Percentiles rank a stretch among this genome's conserved stretches.
Evolutionary conservation across 2,329 filamentous ascomycete species (phyloP).

Genomic region (Calonectria crousiana): DNA sequence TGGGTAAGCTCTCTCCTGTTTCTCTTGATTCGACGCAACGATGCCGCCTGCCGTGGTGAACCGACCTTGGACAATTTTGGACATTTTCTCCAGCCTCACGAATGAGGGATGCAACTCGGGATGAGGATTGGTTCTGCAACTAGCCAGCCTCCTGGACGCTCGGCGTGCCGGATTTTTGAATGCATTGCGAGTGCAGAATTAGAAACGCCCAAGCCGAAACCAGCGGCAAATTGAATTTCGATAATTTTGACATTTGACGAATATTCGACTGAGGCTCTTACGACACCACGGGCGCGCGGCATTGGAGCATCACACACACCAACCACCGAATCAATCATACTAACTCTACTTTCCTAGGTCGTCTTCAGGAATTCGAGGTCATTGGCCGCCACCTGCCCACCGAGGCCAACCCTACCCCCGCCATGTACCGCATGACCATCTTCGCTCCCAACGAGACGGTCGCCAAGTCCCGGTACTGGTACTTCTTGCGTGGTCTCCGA

Average conservation of each 20-base stretch:
- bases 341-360: slow-evolving; percentile 73
- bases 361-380: slow-evolving; percentile 99
- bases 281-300: slow-evolving; percentile 20
- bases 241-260: slow-evolving; percentile 16
- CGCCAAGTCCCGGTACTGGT: slow-evolving; percentile 99
- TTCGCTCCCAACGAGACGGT: slow-evolving; percentile 98
- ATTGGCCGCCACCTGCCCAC: slow-evolving; percentile 99
- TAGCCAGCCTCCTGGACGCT: neutral
- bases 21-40: slow-evolving; percentile 36
- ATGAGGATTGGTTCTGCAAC: slow-evolving; percentile 21
- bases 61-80: slow-evolving; percentile 38
- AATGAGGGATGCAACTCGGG: slow-evolving; percentile 3
- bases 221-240: neutral
- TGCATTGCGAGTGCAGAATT: neutral
- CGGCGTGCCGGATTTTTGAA: neutral
- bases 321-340: slow-evolving; percentile 37
- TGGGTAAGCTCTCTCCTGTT: slow-evolving; percentile 66
- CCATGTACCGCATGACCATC: slow-evolving; percentile 99
- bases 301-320: slow-evolving; percentile 13
- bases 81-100: slow-evolving; percentile 23
- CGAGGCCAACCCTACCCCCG: slow-evolving; percentile 95
- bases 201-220: neutral
- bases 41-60: slow-evolving; percentile 42
- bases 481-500: slow-evolving; percentile 98
- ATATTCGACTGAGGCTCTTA: neutral